phyloP scores from a whole-genome alignment of 2,329 filamentous ascomycete genomes.

The Arthroderma sp. region DNA sequence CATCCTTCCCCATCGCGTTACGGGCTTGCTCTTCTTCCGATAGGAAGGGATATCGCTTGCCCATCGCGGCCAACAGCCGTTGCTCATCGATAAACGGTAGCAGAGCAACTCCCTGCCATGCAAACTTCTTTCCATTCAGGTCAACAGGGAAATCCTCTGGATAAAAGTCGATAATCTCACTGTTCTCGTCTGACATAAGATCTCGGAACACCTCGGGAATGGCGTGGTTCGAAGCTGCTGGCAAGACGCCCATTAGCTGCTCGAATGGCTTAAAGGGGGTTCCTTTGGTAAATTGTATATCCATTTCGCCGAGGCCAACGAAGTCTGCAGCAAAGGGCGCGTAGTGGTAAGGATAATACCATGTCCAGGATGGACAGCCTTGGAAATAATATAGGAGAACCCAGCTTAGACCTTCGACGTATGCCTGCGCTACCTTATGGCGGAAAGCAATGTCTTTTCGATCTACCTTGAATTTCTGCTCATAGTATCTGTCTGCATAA shows the following conservation, averaged over 20 bases:
- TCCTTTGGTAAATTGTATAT: constrained; percentile 72
- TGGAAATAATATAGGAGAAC: constrained; percentile 96
- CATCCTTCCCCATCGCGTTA: constrained; percentile 69
- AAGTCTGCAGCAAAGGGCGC: constrained; percentile 96
- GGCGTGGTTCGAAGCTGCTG: constrained; percentile 82
- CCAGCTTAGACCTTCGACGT: constrained; percentile 91
- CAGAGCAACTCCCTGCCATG: constrained; percentile 90
- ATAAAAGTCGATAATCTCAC: constrained; percentile 94
- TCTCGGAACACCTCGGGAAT: constrained; percentile 79
- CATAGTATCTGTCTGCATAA: constrained; percentile 90
- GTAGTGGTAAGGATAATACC: constrained; percentile 98
- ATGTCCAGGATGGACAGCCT: constrained; percentile 95
- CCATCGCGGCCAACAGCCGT: constrained; percentile 69
- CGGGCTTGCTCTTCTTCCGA: constrained; percentile 63
- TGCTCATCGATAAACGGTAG: constrained; percentile 94
- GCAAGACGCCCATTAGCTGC: constrained; percentile 95
- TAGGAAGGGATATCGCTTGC: constrained; percentile 67
- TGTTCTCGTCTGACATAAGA: constrained; percentile 78
- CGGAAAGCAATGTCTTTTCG: constrained; percentile 74
- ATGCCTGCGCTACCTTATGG: constrained; percentile 76
- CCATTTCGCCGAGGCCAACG: constrained; percentile 64
- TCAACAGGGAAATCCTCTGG: constrained; percentile 88
- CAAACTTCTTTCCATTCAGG: constrained; percentile 95
- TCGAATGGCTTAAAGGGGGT: constrained; percentile 84
- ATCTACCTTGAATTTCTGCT: constrained; percentile 84